Evolutionary conservation across 768 basidiomycete genomes (phyloP), one percentile per base, ranked within the genome.

Genomic region (Rhizopogon rudus): DNA sequence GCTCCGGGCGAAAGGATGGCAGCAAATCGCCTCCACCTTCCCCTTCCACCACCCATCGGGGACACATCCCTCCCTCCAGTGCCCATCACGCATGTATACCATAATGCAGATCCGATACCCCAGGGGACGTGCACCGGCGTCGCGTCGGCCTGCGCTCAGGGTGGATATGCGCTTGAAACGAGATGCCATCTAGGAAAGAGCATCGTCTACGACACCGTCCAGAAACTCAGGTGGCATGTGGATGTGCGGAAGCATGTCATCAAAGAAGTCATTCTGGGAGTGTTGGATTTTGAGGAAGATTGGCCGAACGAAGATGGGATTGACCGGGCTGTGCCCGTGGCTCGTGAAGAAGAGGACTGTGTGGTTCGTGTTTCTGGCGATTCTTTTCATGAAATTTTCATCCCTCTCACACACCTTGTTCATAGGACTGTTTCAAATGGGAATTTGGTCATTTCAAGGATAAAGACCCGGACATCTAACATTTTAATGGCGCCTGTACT

Each of bases 381-480:
- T 43, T 16, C 12, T 33, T 43, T n/a, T 43, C 12, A 25, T 41
- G 28, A 3, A 4, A n/a, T 13, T 3, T 20, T 53, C 31, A 7
- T 44, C 9, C 22, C 29, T 49, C 59, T 37, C 46, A 31, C 40
- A 37, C 12, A 33, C 17, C 50, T 29, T 44, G n/a, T 45, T 54
- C 56, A 7, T 61, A 90, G 88, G 88, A 90, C 55, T 90, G 88
- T 69, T 85, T 73, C 68, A 87, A 86, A 62, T 90, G 88, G 88
- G 82, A 87, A 55, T 91, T 88, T 52, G 77, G 79, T 6, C 66
- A 76, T 51, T 80, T 71, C 69, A 73, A 75, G 59, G 59, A 71
- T 43, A 35, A 55, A 12, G 44, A 40, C 29, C 39, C 17, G 41
- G 44, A 33, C 13, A 22, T 6, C 22, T 55, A 39, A 37, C 22